A percentile compares a stretch with the other conserved stretches of the same genome.
phyloP scores from a whole-genome alignment of 805 yeast species.

The Metschnikowia lochheadii region DNA sequence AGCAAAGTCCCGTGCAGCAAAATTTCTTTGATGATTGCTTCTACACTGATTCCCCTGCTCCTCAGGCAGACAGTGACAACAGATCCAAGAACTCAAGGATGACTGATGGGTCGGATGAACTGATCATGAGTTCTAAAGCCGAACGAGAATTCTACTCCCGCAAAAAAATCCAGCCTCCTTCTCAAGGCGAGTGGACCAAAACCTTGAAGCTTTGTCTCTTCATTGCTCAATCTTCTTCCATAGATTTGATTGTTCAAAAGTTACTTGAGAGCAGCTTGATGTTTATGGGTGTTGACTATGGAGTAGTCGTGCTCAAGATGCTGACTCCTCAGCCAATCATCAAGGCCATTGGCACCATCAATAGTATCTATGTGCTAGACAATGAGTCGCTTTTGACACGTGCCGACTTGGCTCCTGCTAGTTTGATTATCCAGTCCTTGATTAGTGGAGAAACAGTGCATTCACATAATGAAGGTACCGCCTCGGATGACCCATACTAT shows the following conservation, averaged over 20 bases:
- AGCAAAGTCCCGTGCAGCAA: conserved; percentile 2
- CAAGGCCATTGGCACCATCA: conserved; percentile 27
- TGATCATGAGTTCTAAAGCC: neutral
- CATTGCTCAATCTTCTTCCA: conserved; percentile 44
- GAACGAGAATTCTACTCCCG: neutral
- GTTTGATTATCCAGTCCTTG: conserved; percentile 36
- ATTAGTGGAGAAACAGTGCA: conserved; percentile 31
- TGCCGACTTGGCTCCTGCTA: conserved; percentile 42
- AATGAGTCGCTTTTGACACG: conserved; percentile 36
- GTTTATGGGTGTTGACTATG: conserved; percentile 33
- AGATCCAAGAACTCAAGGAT: neutral
- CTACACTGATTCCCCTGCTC: neutral
- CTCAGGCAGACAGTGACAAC: neutral
- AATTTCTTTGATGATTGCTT: conserved; percentile 8
- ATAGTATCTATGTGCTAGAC: conserved; percentile 21
- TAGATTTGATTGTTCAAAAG: conserved; percentile 33
- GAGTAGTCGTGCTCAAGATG: conserved; percentile 25
- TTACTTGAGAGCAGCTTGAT: conserved; percentile 37
- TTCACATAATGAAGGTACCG: conserved; percentile 25
- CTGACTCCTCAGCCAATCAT: conserved; percentile 22
- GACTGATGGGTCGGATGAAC: neutral
- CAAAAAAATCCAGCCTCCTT: conserved; percentile 3
- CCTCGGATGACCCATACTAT: conserved; percentile 41
- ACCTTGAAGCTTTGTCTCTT: conserved; percentile 46
- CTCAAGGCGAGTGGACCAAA: conserved; percentile 20